Conservation (phyloP, 2,329 filamentous ascomycete species). For the Aspergillus floridensis region DNA sequence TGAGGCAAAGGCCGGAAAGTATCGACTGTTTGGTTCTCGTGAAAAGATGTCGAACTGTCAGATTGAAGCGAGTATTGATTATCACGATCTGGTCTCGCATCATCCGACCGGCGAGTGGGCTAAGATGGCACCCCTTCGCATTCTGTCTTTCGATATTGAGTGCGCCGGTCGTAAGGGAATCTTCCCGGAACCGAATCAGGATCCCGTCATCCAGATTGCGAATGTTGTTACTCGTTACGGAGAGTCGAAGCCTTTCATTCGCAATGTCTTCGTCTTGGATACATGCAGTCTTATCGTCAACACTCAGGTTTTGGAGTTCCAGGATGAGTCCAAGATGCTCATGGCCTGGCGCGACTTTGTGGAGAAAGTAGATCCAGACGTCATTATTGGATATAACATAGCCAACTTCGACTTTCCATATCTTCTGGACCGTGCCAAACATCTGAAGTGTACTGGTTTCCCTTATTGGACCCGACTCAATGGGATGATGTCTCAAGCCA, state of each 20-base stretch:
- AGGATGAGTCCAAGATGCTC: slow-evolving; percentile 84
- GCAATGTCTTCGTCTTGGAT: slow-evolving; percentile 94
- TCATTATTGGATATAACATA: slow-evolving; percentile 99
- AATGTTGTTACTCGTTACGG: slow-evolving; percentile 93
- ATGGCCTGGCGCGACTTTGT: slow-evolving; percentile 88
- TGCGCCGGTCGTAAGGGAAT: slow-evolving; percentile 96
- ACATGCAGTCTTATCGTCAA: slow-evolving; percentile 92
- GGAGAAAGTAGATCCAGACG: slow-evolving; percentile 86
- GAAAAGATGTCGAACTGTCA: slow-evolving; percentile 88
- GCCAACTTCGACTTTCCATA: slow-evolving; percentile 98
- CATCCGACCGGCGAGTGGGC: slow-evolving; percentile 91
- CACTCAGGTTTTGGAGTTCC: slow-evolving; percentile 83
- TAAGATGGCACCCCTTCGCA: slow-evolving; percentile 91
- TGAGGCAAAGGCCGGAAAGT: slow-evolving; percentile 72
- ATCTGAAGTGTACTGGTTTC: slow-evolving; percentile 76
- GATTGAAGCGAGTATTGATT: slow-evolving; percentile 85
- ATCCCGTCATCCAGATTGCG: slow-evolving; percentile 96
- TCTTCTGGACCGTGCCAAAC: slow-evolving; percentile 79
- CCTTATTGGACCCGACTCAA: slow-evolving; percentile 83
- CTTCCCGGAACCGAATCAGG: slow-evolving; percentile 87
- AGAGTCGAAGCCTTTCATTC: slow-evolving; percentile 90
- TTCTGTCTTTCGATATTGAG: slow-evolving; percentile 97
- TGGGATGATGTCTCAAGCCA: slow-evolving; percentile 67
- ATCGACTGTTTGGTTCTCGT: slow-evolving; percentile 64
- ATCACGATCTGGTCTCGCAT: slow-evolving; percentile 80